Evolutionary conservation across 345 rosid genomes (phyloP).

Genomic region (Dimocarpus longan): DNA sequence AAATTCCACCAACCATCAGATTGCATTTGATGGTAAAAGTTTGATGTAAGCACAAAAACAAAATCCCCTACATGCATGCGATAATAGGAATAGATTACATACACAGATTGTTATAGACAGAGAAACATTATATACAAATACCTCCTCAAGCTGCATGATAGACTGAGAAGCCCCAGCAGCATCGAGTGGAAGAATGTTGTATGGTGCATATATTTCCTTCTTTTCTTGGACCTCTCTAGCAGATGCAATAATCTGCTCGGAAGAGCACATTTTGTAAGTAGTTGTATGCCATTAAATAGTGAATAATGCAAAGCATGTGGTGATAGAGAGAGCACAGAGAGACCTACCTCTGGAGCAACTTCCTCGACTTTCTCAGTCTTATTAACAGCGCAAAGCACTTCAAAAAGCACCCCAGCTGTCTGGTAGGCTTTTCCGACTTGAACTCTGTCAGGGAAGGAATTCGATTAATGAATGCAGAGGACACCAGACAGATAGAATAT

Average conservation of each 20-base stretch:
- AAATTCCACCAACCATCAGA: too few relatives aligned
- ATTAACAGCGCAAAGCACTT: constrained; percentile 97
- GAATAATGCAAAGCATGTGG: not conserved
- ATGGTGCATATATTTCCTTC: constrained; percentile 95
- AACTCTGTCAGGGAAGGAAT: constrained; percentile 58
- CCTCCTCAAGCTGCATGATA: constrained; percentile 97
- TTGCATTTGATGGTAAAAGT: not conserved
- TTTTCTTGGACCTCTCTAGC: constrained; percentile 98
- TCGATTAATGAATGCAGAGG: not conserved
- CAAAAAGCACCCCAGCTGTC: constrained; percentile 97
- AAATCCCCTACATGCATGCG: too few relatives aligned
- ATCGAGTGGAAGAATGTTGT: constrained; percentile 95
- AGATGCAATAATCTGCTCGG: constrained; percentile 88
- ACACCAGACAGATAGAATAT: not conserved
- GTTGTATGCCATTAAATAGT: constrained; percentile 14
- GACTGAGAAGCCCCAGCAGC: constrained; percentile 95
- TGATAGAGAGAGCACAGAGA: not conserved
- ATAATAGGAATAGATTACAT: not conserved
- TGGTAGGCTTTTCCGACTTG: constrained; percentile 99
- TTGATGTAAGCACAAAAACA: not conserved
- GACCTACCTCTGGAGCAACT: constrained; percentile 97
- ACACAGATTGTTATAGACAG: not conserved
- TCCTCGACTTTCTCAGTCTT: constrained; percentile 98
- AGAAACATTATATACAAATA: constrained; percentile 10
- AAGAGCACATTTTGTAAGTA: constrained; percentile 19